Evolutionary conservation across 2,329 filamentous ascomycete species (phyloP).

Genomic region (Colletotrichum destructivum): DNA sequence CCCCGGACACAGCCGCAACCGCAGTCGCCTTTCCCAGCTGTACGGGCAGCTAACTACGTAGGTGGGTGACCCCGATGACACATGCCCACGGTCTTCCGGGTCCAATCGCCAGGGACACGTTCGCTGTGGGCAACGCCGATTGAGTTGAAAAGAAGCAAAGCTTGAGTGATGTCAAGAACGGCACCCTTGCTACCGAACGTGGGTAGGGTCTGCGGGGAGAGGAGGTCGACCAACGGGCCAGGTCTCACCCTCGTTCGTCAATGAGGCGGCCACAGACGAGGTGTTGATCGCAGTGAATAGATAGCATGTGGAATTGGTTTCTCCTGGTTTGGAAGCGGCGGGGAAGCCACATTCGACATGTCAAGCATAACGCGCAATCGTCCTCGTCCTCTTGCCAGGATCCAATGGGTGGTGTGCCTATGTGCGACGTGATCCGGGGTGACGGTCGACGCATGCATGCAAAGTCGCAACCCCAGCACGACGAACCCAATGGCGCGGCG

Average conservation of each 20-base stretch:
- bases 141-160: constrained; percentile 28
- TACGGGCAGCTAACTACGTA: background rate
- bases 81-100: constrained; percentile 9
- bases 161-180: constrained; percentile 22
- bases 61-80: background rate
- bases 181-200: constrained; percentile 16
- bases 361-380: constrained; percentile 11
- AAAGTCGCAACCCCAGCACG: background rate
- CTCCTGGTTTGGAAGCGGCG: background rate
- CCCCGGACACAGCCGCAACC: constrained; percentile 4
- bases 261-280: constrained; percentile 3
- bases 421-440: constrained; percentile 18
- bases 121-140: background rate
- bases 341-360: background rate
- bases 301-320: background rate
- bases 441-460: constrained; percentile 6
- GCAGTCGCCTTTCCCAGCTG: background rate
- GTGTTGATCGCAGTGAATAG: background rate
- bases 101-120: background rate
- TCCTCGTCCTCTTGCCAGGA: background rate
- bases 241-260: constrained; percentile 29
- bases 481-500: background rate
- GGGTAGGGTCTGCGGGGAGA: constrained; percentile 19
- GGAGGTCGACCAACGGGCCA: background rate
- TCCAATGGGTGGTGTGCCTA: background rate